Conservation (phyloP, 768 basidiomycete genomes). For the Tricholoma hemisulphureum region DNA sequence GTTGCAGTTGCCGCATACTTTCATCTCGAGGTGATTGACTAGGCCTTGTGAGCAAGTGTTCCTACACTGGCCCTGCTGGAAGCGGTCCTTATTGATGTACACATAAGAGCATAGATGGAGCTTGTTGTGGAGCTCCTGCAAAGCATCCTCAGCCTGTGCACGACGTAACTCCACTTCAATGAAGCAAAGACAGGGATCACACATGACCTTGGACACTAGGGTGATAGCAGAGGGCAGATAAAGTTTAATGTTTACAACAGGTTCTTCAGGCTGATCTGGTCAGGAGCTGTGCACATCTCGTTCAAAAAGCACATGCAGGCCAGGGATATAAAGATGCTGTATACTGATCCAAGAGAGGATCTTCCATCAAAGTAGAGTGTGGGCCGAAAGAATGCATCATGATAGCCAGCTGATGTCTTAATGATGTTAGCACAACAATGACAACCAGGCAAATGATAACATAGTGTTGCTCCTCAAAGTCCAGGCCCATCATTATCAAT, state of each 20-base stretch:
- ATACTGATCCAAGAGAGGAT: conserved; percentile 1
- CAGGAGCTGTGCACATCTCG: not conserved
- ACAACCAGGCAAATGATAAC: not conserved
- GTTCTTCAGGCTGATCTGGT: not conserved
- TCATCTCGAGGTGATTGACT: not conserved
- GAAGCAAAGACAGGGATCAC: not conserved
- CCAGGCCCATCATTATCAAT: conserved; percentile 7
- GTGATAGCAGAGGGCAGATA: conserved; percentile 1
- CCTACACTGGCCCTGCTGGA: not conserved
- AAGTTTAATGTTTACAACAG: not conserved
- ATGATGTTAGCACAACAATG: not conserved
- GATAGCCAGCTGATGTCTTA: not conserved
- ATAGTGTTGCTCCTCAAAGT: conserved; percentile 8
- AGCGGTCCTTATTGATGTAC: conserved; percentile 10
- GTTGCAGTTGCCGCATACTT: not conserved
- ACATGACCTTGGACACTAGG: not conserved
- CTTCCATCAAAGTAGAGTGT: conserved; percentile 1
- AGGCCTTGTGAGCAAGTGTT: not conserved
- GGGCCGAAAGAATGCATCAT: not conserved
- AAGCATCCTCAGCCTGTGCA: conserved; percentile 2
- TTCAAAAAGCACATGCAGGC: not conserved
- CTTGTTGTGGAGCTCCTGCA: conserved; percentile 1
- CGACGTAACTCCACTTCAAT: not conserved
- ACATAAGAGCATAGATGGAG: conserved; percentile 4
- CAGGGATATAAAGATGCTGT: conserved; percentile 1